These are phyloP conservation scores for Epichloe typhina DNA, from an alignment of 2,329 filamentous ascomycete species.

Conservation along the genomic window DNA sequence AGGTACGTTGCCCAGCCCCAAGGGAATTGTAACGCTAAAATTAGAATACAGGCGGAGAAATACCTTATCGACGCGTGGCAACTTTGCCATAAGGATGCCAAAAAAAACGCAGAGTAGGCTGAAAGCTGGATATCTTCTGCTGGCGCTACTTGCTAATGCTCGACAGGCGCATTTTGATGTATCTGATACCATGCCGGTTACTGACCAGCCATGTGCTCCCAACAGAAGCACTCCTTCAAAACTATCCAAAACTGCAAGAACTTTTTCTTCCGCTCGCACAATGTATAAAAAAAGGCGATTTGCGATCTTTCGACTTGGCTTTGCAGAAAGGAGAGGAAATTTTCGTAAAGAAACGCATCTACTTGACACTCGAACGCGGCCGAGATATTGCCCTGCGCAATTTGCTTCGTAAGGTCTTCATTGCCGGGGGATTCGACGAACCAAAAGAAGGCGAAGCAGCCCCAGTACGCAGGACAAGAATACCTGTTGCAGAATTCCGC, in stretches of 20 bases:
- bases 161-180: constrained; percentile 75
- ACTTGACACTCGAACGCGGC: constrained; percentile 82
- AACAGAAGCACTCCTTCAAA: constrained; percentile 53
- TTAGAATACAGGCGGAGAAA: constrained; percentile 51
- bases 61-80: constrained; percentile 69
- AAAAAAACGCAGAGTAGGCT: constrained; percentile 64
- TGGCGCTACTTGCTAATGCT: constrained; percentile 10
- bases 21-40: background rate
- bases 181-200: constrained; percentile 86
- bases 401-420: constrained; percentile 78
- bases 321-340: constrained; percentile 75
- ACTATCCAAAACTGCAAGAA: constrained; percentile 61
- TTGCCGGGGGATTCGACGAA: constrained; percentile 77
- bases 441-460: constrained; percentile 53
- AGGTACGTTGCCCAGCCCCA: constrained; percentile 33
- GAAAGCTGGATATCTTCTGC: background rate
- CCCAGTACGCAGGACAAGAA: constrained; percentile 56
- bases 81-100: constrained; percentile 62
- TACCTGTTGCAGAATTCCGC: constrained; percentile 73
- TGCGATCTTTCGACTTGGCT: constrained; percentile 72
- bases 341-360: constrained; percentile 86
- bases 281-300: constrained; percentile 71
- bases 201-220: constrained; percentile 81
- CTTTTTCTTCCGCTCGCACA: constrained; percentile 67
- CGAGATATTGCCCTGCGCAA: constrained; percentile 89